phyloP scores from a whole-genome alignment of 345 rosid species.

The Limnanthes douglasii region DNA sequence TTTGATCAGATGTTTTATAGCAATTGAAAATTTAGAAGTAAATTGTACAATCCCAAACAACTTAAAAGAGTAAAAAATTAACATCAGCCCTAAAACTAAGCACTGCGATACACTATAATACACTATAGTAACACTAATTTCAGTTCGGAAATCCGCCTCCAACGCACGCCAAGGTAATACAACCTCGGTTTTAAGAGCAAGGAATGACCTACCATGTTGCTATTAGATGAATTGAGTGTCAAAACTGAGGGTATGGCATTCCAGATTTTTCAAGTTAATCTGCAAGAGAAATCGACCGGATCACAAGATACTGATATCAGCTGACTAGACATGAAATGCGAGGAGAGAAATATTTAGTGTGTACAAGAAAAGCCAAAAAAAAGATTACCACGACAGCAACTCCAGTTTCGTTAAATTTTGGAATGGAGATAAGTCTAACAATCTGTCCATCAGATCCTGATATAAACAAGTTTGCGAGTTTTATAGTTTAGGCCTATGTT shows the following conservation, averaged over 20 bases:
- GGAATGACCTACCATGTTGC: slow-evolving; percentile 13
- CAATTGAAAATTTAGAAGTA: not conserved
- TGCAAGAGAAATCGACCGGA: slow-evolving; percentile 11
- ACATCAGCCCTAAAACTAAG: not conserved
- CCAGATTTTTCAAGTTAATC: slow-evolving; percentile 71
- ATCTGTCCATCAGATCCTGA: slow-evolving; percentile 78
- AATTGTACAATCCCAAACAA: not conserved
- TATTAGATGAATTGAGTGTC: slow-evolving; percentile 26
- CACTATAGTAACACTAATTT: not conserved
- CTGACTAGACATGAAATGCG: not conserved
- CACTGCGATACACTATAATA: not conserved
- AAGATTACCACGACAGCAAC: slow-evolving; percentile 65
- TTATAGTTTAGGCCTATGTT: not conserved
- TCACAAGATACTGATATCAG: not conserved
- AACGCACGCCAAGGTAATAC: not conserved
- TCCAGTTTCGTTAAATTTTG: slow-evolving; percentile 66
- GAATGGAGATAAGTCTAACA: slow-evolving; percentile 62
- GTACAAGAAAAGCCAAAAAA: not conserved
- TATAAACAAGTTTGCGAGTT: not conserved
- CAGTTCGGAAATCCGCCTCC: too few relatives aligned
- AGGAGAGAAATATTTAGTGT: not conserved
- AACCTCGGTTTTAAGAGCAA: not conserved
- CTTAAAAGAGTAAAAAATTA: not conserved
- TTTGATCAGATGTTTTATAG: too few relatives aligned
- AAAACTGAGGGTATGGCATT: slow-evolving; percentile 68